phyloP scores from a whole-genome alignment of 1,284 basidiomycete species.

The Pseudozyma sp. region DNA sequence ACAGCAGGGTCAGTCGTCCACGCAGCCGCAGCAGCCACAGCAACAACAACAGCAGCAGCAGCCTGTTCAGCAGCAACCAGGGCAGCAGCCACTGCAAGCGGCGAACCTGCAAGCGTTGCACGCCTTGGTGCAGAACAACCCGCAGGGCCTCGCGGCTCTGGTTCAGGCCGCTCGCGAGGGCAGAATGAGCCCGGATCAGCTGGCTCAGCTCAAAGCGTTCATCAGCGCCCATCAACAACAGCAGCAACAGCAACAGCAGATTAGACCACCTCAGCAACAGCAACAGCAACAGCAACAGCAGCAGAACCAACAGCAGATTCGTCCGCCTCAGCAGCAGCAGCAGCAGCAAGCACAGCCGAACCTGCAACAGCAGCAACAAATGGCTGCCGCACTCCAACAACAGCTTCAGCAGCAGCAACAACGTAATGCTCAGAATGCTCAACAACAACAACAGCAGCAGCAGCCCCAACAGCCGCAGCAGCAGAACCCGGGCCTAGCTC shows the following conservation, averaged over 20 bases:
- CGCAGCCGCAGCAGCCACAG: slow-evolving; percentile 26
- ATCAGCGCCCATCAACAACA: slow-evolving; percentile 51
- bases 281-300: slow-evolving; percentile 28
- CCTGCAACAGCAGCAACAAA: slow-evolving; percentile 31
- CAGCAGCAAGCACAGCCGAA: slow-evolving; percentile 25
- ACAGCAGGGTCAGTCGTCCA: slow-evolving; percentile 28
- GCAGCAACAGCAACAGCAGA: slow-evolving; percentile 18
- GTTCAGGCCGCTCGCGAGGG: slow-evolving; percentile 61
- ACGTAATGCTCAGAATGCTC: slow-evolving; percentile 8
- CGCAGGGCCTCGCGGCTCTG: slow-evolving; percentile 54
- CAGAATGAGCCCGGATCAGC: slow-evolving; percentile 57
- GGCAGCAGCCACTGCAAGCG: slow-evolving; percentile 34
- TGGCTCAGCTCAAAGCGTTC: slow-evolving; percentile 53
- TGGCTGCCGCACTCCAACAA: slow-evolving; percentile 28
- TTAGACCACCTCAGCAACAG: slow-evolving; percentile 17
- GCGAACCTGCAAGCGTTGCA: slow-evolving; percentile 51
- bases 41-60: slow-evolving; percentile 22
- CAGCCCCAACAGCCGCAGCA: slow-evolving; percentile 33
- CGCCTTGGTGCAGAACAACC: slow-evolving; percentile 58
- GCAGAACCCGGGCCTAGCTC: slow-evolving; percentile 11
- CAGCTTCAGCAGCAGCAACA: slow-evolving; percentile 26
- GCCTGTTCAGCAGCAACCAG: slow-evolving; percentile 11
- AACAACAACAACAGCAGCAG: slow-evolving; percentile 19
- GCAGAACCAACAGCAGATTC: slow-evolving; percentile 19
- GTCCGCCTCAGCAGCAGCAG: slow-evolving; percentile 13